These are phyloP conservation scores for Paecilomyces dactylethromorphus DNA, from an alignment of 2,329 filamentous ascomycete genomes.

Conservation along the genomic window DNA sequence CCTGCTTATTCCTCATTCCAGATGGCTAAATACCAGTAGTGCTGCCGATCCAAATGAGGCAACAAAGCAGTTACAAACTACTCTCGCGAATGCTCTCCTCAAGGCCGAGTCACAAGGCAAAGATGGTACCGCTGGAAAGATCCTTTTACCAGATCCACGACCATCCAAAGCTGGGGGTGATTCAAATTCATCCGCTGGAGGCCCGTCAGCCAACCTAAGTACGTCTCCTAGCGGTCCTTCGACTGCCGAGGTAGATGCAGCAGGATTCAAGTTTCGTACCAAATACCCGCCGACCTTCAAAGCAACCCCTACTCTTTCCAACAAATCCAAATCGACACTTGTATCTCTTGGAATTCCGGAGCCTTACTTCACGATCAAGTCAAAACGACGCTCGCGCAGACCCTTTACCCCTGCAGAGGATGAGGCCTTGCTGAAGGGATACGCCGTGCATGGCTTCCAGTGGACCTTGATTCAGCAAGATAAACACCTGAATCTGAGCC, in stretches of 20 bases:
- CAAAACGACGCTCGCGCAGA: conserved; percentile 47
- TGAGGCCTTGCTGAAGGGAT: conserved; percentile 51
- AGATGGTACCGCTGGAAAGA: conserved; percentile 15
- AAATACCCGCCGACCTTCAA: conserved; percentile 14
- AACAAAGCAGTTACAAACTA: conserved; percentile 28
- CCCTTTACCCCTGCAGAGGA: conserved; percentile 54
- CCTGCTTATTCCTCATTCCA: not conserved
- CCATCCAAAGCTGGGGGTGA: conserved; percentile 11
- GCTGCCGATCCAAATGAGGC: conserved; percentile 31
- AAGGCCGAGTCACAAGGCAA: conserved; percentile 22
- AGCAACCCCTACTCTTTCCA: conserved; percentile 21
- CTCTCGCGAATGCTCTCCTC: conserved; percentile 25
- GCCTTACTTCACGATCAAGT: conserved; percentile 41
- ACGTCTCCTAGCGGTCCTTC: conserved; percentile 13
- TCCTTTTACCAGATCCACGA: conserved; percentile 18
- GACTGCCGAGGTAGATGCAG: conserved; percentile 10
- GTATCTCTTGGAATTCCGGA: conserved; percentile 42
- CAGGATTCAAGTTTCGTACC: conserved; percentile 6
- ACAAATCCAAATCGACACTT: conserved; percentile 24
- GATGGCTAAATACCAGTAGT: conserved; percentile 9
- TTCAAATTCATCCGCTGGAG: conserved; percentile 5
- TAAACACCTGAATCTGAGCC: conserved; percentile 42
- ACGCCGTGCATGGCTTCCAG: conserved; percentile 51
- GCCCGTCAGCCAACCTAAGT: conserved; percentile 8
- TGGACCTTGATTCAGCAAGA: conserved; percentile 57